Evolutionary conservation across 2,329 filamentous ascomycete genomes (phyloP).

Genomic region (Macrophomina pseudophaseolina): DNA sequence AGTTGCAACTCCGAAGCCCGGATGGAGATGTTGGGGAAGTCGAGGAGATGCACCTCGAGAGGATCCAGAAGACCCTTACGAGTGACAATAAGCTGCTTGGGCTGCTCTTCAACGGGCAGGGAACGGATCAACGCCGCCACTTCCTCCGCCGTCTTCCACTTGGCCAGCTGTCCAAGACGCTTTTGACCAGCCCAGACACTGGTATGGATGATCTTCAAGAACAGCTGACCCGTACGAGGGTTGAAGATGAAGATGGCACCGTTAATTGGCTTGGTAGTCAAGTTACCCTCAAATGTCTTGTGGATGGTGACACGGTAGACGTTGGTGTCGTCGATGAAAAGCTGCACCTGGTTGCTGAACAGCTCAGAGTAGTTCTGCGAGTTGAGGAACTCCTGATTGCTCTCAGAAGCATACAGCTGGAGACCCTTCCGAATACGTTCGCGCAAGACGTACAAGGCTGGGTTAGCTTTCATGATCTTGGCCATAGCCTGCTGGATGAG

Average conservation of each 20-base stretch:
- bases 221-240: constrained; percentile 94
- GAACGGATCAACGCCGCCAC: constrained; percentile 96
- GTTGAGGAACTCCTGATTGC: constrained; percentile 98
- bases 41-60: constrained; percentile 93
- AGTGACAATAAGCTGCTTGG: constrained; percentile 97
- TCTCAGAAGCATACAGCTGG: constrained; percentile 96
- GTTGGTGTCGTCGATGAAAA: constrained; percentile 99
- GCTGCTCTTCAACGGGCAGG: constrained; percentile 94
- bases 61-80: constrained; percentile 96
- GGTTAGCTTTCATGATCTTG: constrained; percentile 99
- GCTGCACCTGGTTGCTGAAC: constrained; percentile 98
- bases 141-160: constrained; percentile 99
- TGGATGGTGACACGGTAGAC: constrained; percentile 99
- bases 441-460: constrained; percentile 90
- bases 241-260: constrained; percentile 99
- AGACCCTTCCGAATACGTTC: constrained; percentile 98
- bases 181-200: constrained; percentile 99
- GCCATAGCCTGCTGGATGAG: constrained; percentile 98
- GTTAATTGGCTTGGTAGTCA: constrained; percentile 99
- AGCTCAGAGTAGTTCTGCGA: constrained; percentile 99
- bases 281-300: constrained; percentile 98
- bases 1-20: constrained; percentile 95
- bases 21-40: constrained; percentile 99
- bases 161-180: constrained; percentile 95
- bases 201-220: constrained; percentile 99